Percentiles rank a stretch among this genome's conserved stretches.
These are phyloP conservation scores for Backusella psychrophila DNA, from an alignment of 192 early-diverging fungal genomes.

Conservation along the genomic window DNA sequence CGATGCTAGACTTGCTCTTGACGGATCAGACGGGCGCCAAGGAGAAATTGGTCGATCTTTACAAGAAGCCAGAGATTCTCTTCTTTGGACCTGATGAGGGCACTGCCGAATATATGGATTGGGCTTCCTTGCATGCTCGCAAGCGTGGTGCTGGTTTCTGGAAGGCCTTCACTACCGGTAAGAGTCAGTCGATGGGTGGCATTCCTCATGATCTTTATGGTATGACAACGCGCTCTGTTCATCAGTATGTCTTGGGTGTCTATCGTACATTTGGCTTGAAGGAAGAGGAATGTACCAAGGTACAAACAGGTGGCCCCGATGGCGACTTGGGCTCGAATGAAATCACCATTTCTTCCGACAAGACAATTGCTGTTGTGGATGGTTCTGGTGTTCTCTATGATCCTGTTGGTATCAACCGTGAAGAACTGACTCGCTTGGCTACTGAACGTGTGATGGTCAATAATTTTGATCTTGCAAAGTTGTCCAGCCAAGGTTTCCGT, in stretches of 20 bases:
- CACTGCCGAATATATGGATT: conserved; percentile 98
- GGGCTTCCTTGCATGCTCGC: conserved; percentile 95
- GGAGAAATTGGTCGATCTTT: conserved; percentile 90
- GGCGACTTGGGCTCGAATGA: conserved; percentile 98
- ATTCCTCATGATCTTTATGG: conserved; percentile 98
- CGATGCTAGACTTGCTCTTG: conserved; percentile 90
- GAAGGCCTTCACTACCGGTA: conserved; percentile 99
- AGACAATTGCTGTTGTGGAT: conserved; percentile 92
- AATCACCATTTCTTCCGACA: conserved; percentile 97
- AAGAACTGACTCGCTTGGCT: conserved; percentile 86
- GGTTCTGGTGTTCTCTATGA: conserved; percentile 96
- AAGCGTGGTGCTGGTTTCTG: conserved; percentile 91
- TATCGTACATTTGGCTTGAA: conserved; percentile 79
- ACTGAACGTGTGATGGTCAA: conserved; percentile 80
- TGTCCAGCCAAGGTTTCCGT: conserved; percentile 85
- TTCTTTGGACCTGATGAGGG: conserved; percentile 99
- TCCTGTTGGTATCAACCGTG: conserved; percentile 86
- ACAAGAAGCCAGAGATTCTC: conserved; percentile 92
- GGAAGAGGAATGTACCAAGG: conserved; percentile 83
- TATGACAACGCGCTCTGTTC: conserved; percentile 98
- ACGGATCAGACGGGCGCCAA: conserved; percentile 87
- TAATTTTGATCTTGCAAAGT: conserved; percentile 82
- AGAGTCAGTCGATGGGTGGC: conserved; percentile 92
- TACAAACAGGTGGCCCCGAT: conserved; percentile 98
- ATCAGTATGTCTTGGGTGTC: conserved; percentile 98